These are phyloP conservation scores for Aspergillus diversus DNA, from an alignment of 495 filamentous ascomycete species.

Conservation along the genomic window DNA sequence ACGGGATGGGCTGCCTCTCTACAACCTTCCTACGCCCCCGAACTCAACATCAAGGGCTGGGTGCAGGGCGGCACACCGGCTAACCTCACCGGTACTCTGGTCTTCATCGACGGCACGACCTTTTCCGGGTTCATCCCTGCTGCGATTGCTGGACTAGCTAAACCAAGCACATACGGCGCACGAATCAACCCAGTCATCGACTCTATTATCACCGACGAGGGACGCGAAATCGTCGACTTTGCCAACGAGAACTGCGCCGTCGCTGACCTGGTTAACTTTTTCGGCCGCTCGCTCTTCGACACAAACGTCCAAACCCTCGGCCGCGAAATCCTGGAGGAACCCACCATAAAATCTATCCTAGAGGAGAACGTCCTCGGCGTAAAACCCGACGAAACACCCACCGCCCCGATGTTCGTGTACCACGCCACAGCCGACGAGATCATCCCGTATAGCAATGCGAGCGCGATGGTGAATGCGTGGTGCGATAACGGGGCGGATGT, in stretches of 20 bases:
- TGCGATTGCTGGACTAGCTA: conserved; percentile 32
- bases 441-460: conserved; percentile 30
- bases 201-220: conserved; percentile 27
- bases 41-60: conserved; percentile 53
- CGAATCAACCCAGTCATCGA: conserved; percentile 32
- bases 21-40: conserved; percentile 55
- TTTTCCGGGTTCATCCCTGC: conserved; percentile 38
- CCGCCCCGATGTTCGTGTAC: conserved; percentile 39
- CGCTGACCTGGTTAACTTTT: conserved; percentile 26
- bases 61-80: conserved; percentile 52
- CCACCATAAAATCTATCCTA: conserved; percentile 28
- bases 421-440: conserved; percentile 15
- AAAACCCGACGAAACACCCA: conserved; percentile 32
- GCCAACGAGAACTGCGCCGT: conserved; percentile 28
- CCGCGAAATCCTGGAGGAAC: conserved; percentile 25
- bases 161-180: conserved; percentile 38
- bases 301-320: conserved; percentile 34
- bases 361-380: conserved; percentile 30
- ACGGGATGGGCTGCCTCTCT: conserved; percentile 58
- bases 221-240: conserved; percentile 20
- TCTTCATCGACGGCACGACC: conserved; percentile 30
- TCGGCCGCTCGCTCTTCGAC: conserved; percentile 30
- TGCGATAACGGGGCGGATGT: conserved; percentile 33
- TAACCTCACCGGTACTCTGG: conserved; percentile 37
- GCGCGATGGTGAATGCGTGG: conserved; percentile 31